phyloP scores from a whole-genome alignment of 2,329 filamentous ascomycete species.

The Zymoseptoria ardabiliae region DNA sequence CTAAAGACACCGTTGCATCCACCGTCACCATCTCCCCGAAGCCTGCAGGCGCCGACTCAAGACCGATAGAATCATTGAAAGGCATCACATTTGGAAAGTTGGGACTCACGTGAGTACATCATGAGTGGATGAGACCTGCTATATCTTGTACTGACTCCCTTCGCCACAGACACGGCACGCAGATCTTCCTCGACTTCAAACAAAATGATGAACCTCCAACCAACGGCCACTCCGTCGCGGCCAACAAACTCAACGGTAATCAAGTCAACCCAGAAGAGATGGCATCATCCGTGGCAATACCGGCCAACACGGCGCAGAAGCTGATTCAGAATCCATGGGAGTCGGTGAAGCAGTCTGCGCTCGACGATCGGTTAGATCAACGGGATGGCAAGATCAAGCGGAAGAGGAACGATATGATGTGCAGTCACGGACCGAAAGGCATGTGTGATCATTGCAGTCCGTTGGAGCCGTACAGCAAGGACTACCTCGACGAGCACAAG shows the following conservation, averaged over 20 bases:
- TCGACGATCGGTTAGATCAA: slow-evolving; percentile 82
- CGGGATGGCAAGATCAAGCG: slow-evolving; percentile 82
- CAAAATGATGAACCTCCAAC: slow-evolving; percentile 43
- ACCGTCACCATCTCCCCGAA: slow-evolving; percentile 54
- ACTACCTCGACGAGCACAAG: slow-evolving; percentile 87
- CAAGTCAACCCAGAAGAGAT: slow-evolving; percentile 63
- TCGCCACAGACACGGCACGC: slow-evolving; percentile 61
- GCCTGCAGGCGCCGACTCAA: slow-evolving; percentile 52
- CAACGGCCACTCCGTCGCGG: slow-evolving; percentile 41
- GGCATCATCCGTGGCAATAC: slow-evolving; percentile 52
- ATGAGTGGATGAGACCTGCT: not conserved
- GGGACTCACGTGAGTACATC: slow-evolving; percentile 46
- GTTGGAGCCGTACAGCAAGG: slow-evolving; percentile 83
- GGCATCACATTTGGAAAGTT: slow-evolving; percentile 52
- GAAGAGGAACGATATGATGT: slow-evolving; percentile 73
- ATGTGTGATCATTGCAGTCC: slow-evolving; percentile 99
- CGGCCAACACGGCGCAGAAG: slow-evolving; percentile 48
- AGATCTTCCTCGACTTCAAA: slow-evolving; percentile 79
- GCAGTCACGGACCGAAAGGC: slow-evolving; percentile 87
- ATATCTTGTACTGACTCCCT: not conserved
- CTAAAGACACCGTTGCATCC: slow-evolving; percentile 46
- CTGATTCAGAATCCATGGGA: slow-evolving; percentile 89
- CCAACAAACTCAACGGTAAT: slow-evolving; percentile 71
- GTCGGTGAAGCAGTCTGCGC: slow-evolving; percentile 72
- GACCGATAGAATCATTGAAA: slow-evolving; percentile 45